phyloP scores from a whole-genome alignment of 228 moss, liverwort and hornwort genomes.

The Sphagnum magellanicum region DNA sequence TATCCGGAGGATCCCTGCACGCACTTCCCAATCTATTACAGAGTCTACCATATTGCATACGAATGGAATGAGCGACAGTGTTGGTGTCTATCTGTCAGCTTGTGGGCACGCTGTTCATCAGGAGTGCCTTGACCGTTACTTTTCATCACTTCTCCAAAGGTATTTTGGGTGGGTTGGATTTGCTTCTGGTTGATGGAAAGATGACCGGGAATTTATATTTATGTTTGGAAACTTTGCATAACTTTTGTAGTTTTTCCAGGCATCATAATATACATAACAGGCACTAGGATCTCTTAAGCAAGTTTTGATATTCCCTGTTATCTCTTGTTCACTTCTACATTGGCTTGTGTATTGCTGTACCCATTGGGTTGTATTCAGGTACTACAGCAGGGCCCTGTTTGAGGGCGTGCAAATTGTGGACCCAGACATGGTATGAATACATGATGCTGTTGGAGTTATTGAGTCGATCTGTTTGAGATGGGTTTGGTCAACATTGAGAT shows the following conservation, averaged over 20 bases:
- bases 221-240: background rate
- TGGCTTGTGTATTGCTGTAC: background rate
- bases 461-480: background rate
- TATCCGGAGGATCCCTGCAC: slow-evolving; percentile 54
- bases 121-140: slow-evolving; percentile 88
- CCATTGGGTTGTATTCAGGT: slow-evolving; percentile 28
- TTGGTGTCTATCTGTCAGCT: slow-evolving; percentile 78
- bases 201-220: background rate
- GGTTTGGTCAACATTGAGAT: background rate
- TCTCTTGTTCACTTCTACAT: no score
- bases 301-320: no score
- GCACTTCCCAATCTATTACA: slow-evolving; percentile 34
- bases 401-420: slow-evolving; percentile 91
- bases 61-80: slow-evolving; percentile 53
- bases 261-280: no score
- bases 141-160: slow-evolving; percentile 80
- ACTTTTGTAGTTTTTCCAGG: no score
- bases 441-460: background rate
- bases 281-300: no score
- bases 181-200: background rate
- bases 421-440: slow-evolving; percentile 59
- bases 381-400: slow-evolving; percentile 75
- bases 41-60: slow-evolving; percentile 51
- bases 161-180: slow-evolving; percentile 11
- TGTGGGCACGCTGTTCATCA: slow-evolving; percentile 98